Evolutionary conservation across 345 rosid genomes (phyloP).

Genomic region (Salix koriyanagi): DNA sequence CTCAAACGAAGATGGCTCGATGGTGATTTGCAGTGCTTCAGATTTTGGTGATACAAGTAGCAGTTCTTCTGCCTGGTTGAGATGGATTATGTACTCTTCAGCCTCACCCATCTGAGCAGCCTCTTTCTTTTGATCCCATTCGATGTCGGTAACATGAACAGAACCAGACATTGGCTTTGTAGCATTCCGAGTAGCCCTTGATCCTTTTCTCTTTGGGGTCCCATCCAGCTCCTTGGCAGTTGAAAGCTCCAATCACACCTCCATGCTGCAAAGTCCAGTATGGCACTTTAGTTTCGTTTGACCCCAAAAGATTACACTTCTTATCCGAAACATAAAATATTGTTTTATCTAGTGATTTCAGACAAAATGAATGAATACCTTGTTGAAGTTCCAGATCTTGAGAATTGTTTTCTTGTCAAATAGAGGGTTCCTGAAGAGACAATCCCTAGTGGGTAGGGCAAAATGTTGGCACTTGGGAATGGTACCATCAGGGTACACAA

Average conservation of each 20-base stretch:
- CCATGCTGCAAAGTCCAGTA: conserved; percentile 43
- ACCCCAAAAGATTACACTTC: neutral
- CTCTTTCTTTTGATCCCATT: conserved; percentile 65
- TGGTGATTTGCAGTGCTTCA: conserved; percentile 37
- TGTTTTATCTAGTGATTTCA: neutral
- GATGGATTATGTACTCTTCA: conserved; percentile 50
- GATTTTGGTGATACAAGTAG: conserved; percentile 29
- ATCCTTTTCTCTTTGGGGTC: conserved; percentile 50
- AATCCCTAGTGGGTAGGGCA: conserved; percentile 84
- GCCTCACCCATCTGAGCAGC: conserved; percentile 36
- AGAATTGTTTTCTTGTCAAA: conserved; percentile 66
- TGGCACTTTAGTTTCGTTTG: neutral
- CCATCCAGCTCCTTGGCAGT: conserved; percentile 98
- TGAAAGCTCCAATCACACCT: conserved; percentile 86
- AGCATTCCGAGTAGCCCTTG: conserved; percentile 61
- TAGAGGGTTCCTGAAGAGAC: conserved; percentile 76
- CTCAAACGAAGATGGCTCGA: conserved; percentile 71
- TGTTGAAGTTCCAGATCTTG: conserved; percentile 88
- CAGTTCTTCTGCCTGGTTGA: conserved; percentile 47
- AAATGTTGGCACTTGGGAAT: conserved; percentile 69
- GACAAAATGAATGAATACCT: conserved; percentile 34
- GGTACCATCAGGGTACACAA: conserved; percentile 73
- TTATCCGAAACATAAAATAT: neutral
- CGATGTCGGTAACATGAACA: conserved; percentile 57
- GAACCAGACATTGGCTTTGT: conserved; percentile 51